Evolutionary conservation across 2,329 filamentous ascomycete genomes (phyloP), one percentile per base, ranked within the genome.

Genomic region (Didymella sp.): DNA sequence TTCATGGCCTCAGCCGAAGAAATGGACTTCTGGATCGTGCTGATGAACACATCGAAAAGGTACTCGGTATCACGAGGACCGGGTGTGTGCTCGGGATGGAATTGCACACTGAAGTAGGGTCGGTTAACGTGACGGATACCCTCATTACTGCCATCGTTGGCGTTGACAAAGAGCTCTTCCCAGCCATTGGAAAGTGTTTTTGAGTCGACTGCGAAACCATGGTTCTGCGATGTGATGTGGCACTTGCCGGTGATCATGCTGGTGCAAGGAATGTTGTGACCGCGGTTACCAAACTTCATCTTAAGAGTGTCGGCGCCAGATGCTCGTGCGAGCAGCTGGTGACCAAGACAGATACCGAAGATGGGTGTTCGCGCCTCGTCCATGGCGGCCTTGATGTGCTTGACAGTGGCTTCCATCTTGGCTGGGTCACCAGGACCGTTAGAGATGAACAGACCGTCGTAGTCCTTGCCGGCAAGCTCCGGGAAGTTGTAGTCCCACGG

Each of bases 281-380:
- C 95, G 72, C 95, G 91, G 81, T 99, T 99, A 81, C 95, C 95
- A 72, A 97, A 99, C 84, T 98, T 98, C 92, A 99, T 96, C 84
- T 99, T 99, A 71, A 85, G 79, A 0, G 95, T 98, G 43, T 83
- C 83, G 43, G 93, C 94, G 52, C 94, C 94, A 28, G 92, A 87
- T 56, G 94, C 92, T 68, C 92, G 86, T 51, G 94, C 92, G 49
- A 98, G 87, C 66, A 98, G 84, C 79, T 98, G 94, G 77, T 98
- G 94, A 55, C 94, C 94, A 68, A 98, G 80, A 81, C 94, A 98
- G 74, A 98, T 98, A 81, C 94, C 94, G 67, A 98, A 97, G 61
- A 98, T 89, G 6, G 94, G 94, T 7, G 88, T 94, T 66, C 87
- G 85, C 66, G 89, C 92, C 76, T 92, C 89, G 64, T 89, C 82